Evolutionary conservation across 768 basidiomycete species (phyloP).

Genomic region (Xerocomellus amylosporus): DNA sequence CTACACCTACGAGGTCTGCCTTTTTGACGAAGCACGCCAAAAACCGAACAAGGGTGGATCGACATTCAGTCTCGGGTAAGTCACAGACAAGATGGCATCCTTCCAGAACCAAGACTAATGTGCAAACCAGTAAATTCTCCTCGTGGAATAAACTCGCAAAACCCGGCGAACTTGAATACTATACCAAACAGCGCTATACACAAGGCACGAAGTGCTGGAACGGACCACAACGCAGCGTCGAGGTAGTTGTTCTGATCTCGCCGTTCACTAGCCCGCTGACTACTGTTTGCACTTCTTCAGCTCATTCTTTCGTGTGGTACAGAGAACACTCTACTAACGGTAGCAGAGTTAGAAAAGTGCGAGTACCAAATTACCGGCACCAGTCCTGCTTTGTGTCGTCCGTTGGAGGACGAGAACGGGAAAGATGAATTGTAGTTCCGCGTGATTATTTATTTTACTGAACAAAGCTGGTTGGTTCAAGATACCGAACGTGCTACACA

Average conservation of each 20-base stretch:
- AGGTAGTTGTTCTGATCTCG: slow-evolving; percentile 43
- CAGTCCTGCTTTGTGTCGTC: slow-evolving; percentile 76
- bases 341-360: slow-evolving; percentile 93
- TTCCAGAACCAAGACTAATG: background rate
- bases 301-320: slow-evolving; percentile 81
- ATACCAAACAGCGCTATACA: slow-evolving; percentile 78
- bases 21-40: slow-evolving; percentile 86
- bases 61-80: slow-evolving; percentile 80
- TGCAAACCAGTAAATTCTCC: slow-evolving; percentile 56
- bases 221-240: slow-evolving; percentile 84
- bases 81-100: slow-evolving; percentile 3
- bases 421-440: slow-evolving; percentile 30
- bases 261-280: slow-evolving; percentile 2
- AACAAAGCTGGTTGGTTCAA: background rate
- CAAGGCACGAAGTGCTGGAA: slow-evolving; percentile 94
- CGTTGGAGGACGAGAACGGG: slow-evolving; percentile 33
- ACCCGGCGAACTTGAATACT: slow-evolving; percentile 69
- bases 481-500: background rate
- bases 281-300: slow-evolving; percentile 35
- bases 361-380: slow-evolving; percentile 89
- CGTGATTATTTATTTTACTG: slow-evolving; percentile 1
- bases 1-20: slow-evolving; percentile 92
- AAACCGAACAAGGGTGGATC: slow-evolving; percentile 80
- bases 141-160: slow-evolving; percentile 69
- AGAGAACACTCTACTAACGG: slow-evolving; percentile 73